These are phyloP conservation scores for Lodderomyces metapsilosis DNA, from an alignment of 1,139 yeast genomes.

Conservation along the genomic window DNA sequence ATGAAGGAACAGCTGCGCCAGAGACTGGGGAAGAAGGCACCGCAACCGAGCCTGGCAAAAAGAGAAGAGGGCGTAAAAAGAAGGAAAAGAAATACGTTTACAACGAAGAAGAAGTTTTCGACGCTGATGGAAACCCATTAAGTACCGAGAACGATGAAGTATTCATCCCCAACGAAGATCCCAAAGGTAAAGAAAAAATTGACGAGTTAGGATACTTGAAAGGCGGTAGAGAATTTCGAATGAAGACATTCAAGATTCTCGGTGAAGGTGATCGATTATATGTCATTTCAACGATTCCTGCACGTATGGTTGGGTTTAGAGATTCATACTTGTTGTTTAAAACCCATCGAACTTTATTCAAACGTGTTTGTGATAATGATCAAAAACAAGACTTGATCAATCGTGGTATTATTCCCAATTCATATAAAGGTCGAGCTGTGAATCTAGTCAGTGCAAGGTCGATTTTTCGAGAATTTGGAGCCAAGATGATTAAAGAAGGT, in stretches of 20 bases:
- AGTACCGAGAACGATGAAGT: slow-evolving; percentile 76
- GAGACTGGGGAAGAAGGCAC: slow-evolving; percentile 25
- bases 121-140: slow-evolving; percentile 52
- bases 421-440: slow-evolving; percentile 87
- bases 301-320: slow-evolving; percentile 89
- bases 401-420: slow-evolving; percentile 80
- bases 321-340: slow-evolving; percentile 91
- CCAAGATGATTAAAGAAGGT: slow-evolving; percentile 78
- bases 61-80: slow-evolving; percentile 48
- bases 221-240: slow-evolving; percentile 79
- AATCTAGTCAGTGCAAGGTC: slow-evolving; percentile 90
- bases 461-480: slow-evolving; percentile 89
- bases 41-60: slow-evolving; percentile 24
- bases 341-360: slow-evolving; percentile 71
- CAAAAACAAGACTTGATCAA: slow-evolving; percentile 83
- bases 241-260: slow-evolving; percentile 75
- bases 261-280: slow-evolving; percentile 73
- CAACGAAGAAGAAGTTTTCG: slow-evolving; percentile 40
- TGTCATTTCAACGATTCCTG: slow-evolving; percentile 95
- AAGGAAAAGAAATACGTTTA: slow-evolving; percentile 30
- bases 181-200: slow-evolving; percentile 76
- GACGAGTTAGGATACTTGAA: slow-evolving; percentile 62
- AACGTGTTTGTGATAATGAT: slow-evolving; percentile 70
- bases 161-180: slow-evolving; percentile 69
- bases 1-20: slow-evolving; percentile 19